These are phyloP conservation scores for Cyberlindnera euphorbiae DNA, from an alignment of 805 yeast genomes.

Conservation along the genomic window DNA sequence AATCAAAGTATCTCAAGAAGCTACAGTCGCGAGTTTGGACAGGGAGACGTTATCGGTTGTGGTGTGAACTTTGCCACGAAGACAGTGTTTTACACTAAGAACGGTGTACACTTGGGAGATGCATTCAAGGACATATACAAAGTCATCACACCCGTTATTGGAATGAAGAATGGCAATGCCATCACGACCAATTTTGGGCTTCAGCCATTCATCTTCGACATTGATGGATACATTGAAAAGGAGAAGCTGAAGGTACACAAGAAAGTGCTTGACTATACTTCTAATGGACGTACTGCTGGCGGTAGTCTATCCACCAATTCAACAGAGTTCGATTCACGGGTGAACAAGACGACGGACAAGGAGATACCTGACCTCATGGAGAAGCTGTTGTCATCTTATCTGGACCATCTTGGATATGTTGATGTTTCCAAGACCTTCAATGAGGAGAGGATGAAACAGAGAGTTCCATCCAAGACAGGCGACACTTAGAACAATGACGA, in stretches of 20 bases:
- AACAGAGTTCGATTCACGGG: conserved; percentile 1
- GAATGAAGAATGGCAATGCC: conserved; percentile 34
- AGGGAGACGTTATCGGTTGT: conserved; percentile 71
- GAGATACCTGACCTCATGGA: conserved; percentile 28
- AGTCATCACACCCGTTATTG: conserved; percentile 41
- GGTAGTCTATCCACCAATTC: conserved; percentile 1
- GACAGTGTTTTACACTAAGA: conserved; percentile 71
- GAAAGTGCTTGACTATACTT: conserved; percentile 13
- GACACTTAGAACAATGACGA: conserved; percentile 11
- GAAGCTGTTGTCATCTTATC: conserved; percentile 40
- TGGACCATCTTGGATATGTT: conserved; percentile 54
- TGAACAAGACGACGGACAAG: conserved; percentile 12
- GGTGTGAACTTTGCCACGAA: conserved; percentile 69
- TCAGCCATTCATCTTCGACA: conserved; percentile 58
- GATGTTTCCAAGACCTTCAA: conserved; percentile 50
- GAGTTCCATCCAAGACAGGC: conserved; percentile 2
- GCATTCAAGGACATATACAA: conserved; percentile 44
- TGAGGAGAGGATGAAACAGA: conserved; percentile 37
- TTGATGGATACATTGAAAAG: conserved; percentile 44
- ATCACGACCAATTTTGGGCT: conserved; percentile 38
- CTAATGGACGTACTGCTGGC: background rate
- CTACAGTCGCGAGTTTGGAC: conserved; percentile 43
- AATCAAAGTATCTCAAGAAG: conserved; percentile 36
- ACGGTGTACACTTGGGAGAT: conserved; percentile 61
- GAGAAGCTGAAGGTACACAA: conserved; percentile 36